Base-by-base conservation (phyloP, 768 basidiomycete genomes). In the Auricularia sp. region DNA sequence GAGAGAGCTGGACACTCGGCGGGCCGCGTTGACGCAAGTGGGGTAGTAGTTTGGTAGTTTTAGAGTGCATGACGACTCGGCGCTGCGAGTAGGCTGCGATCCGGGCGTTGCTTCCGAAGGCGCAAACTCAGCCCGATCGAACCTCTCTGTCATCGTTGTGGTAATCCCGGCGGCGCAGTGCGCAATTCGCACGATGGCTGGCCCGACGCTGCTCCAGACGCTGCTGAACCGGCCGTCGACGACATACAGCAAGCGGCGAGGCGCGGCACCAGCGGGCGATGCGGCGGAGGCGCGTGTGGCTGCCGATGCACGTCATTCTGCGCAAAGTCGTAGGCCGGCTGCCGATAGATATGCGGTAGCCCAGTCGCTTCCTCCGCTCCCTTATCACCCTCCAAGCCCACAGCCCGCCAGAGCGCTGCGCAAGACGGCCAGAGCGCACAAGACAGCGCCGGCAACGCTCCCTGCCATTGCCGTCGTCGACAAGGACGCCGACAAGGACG, bases 161-260 rank as follows among this genome's bases (percentile, higher is more conserved):
- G 39, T 42, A 14, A 42, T 42, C 12, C 39, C 39, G 39, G 39
- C 39, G 39, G 8, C 39, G 39, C 39, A 42, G 39, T 14, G 39
- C 39, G 39, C 16, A 6, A 14, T 34, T 29, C 16, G 12, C 35
- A 29, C 66, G 66, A 85, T 85, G 84, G 74, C 76, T 35, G 84
- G 80, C 70, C 83, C 84, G 59, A 83, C 83, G 3, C 71, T 86
- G 60, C 68, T 86, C 62, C 87, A 90, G 72, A 79, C 77, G 47
- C 72, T 89, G 54, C 78, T 91, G 53, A 81, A 83, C 62, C 72
- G 78, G 62, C 88, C 88, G 11, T 88, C 87, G 1, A 84, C 87
- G 71, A 75, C 79, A 0, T 90, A 90, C 72, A 59, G 56, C 56
- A 23, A 59, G 23, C 23, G 23, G 8, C 29, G 23, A 29, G 16